These are phyloP conservation scores for Lojkania enalia DNA, from an alignment of 2,329 filamentous ascomycete species.

Conservation along the genomic window DNA sequence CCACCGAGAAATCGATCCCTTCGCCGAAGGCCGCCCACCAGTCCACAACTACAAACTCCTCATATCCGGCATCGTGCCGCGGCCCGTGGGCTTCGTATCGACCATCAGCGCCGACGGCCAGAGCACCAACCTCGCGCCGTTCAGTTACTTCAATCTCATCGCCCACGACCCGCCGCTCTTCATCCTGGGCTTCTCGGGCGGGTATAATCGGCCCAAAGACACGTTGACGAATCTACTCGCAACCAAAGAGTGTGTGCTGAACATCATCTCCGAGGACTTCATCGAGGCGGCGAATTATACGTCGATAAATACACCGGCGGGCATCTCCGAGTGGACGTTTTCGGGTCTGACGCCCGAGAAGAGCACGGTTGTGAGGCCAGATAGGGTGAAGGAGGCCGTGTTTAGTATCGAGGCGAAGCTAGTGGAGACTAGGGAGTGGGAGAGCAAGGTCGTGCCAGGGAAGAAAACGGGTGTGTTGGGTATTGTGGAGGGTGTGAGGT, in stretches of 20 bases:
- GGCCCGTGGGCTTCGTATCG: slow-evolving; percentile 72
- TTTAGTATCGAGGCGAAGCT: slow-evolving; percentile 82
- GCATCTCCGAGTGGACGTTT: slow-evolving; percentile 77
- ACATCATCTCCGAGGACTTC: slow-evolving; percentile 83
- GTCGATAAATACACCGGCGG: slow-evolving; percentile 75
- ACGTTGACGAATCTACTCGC: slow-evolving; percentile 73
- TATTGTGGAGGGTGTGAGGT: slow-evolving; percentile 79
- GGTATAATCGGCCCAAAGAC: slow-evolving; percentile 70
- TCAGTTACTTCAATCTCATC: slow-evolving; percentile 83
- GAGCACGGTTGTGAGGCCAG: slow-evolving; percentile 67
- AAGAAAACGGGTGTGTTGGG: slow-evolving; percentile 75
- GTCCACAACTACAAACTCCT: slow-evolving; percentile 88
- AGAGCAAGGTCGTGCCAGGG: slow-evolving; percentile 69
- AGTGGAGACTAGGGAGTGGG: slow-evolving; percentile 74
- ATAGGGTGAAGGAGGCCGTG: slow-evolving; percentile 79
- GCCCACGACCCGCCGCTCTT: slow-evolving; percentile 88
- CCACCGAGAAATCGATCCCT: slow-evolving; percentile 81
- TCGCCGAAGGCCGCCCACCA: slow-evolving; percentile 68
- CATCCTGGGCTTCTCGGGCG: slow-evolving; percentile 63
- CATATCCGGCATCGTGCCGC: slow-evolving; percentile 79
- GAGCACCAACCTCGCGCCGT: slow-evolving; percentile 79
- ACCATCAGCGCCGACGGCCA: slow-evolving; percentile 64
- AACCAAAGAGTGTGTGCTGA: slow-evolving; percentile 73
- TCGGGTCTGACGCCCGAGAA: slow-evolving; percentile 72
- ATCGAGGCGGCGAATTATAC: slow-evolving; percentile 87